These are phyloP conservation scores for Puccinia horiana DNA, from an alignment of 1,284 basidiomycete species.

Conservation along the genomic window DNA sequence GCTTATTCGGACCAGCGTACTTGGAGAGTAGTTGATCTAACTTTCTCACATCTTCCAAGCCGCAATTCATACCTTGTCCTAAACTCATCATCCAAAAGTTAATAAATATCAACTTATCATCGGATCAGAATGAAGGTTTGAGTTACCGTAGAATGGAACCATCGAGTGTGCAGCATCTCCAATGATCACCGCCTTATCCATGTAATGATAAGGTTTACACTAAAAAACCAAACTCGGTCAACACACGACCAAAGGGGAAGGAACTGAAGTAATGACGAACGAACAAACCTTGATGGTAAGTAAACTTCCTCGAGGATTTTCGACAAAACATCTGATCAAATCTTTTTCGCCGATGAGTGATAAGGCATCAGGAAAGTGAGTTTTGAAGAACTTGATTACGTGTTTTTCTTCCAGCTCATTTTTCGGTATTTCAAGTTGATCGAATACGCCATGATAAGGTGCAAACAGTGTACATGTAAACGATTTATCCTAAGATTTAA, in stretches of 20 bases:
- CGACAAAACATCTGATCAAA: conserved; percentile 73
- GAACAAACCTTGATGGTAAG: conserved; percentile 80
- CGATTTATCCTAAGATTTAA: conserved; percentile 61
- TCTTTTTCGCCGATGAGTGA: conserved; percentile 76
- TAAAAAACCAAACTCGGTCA: conserved; percentile 56
- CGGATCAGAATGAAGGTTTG: background rate
- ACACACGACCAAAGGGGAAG: too few species aligned
- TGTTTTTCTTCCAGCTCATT: conserved; percentile 66
- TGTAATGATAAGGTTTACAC: conserved; percentile 85
- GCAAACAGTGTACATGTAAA: conserved; percentile 80
- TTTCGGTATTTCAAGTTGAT: conserved; percentile 50
- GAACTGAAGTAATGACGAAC: conserved; percentile 49
- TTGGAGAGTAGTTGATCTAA: conserved; percentile 74
- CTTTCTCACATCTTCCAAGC: conserved; percentile 92
- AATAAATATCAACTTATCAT: background rate
- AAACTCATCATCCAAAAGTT: background rate
- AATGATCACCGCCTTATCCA: conserved; percentile 80
- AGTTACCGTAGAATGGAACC: conserved; percentile 76
- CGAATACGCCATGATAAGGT: conserved; percentile 73
- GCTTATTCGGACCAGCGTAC: conserved; percentile 63
- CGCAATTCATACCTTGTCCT: conserved; percentile 93
- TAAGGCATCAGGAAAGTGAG: conserved; percentile 83
- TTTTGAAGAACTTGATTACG: conserved; percentile 75
- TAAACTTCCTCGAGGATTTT: conserved; percentile 81
- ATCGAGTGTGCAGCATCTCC: conserved; percentile 94